Base-by-base conservation (phyloP, 2,329 filamentous ascomycete genomes). In the Trichoderma aggressivum region DNA sequence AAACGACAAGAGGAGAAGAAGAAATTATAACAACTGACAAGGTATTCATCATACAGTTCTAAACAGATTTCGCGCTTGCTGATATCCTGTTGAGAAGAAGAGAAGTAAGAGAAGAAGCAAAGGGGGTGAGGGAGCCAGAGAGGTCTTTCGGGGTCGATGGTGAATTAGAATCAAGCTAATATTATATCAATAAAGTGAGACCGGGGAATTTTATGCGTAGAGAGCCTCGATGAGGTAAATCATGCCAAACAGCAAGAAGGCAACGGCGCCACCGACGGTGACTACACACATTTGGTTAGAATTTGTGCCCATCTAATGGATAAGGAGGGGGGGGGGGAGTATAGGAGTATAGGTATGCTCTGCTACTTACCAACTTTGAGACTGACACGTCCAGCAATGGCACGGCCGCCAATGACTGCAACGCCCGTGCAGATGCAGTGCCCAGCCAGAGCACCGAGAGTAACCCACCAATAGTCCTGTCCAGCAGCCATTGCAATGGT, bases 391-490 rank as follows among this genome's bases (percentile, higher is more conserved):
- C 96, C 96, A 55, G 96, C 96, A 80, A 99, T 93, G 65, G 96
- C 95, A 76, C 94, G 88, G 12, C 96, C 96, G 56, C 96, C 96
- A 72, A 99, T 87, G 50, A 99, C 96, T 55, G 96, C 96, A 26
- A 94, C 91, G 60, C 92, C 91, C 7, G 96, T 98, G 84, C 96
- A 99, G 74, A 95, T 89, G 59, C 89, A 92, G 81, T 99, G 96
- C 11, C 96, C 96, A 60, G 89, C 86, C 43, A 96, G 89, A 1
- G 96, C 95, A 71, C 96, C 96, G 60, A 94, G 86, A 5, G 94
- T 98, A 43, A 99, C 96, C 92, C 94, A 98, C 95, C 95, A 98
- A 81, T 98, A 99, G 80, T 99, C 96, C 81, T 97, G 93, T 24
- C 96, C 96, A 39, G 96, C 95, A 63, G 96, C 96, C 96, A 99